A percentile compares a stretch with the other conserved stretches of the same genome.
Conservation (phyloP, 2,329 filamentous ascomycete genomes). For the Colletotrichum tropicicola region DNA sequence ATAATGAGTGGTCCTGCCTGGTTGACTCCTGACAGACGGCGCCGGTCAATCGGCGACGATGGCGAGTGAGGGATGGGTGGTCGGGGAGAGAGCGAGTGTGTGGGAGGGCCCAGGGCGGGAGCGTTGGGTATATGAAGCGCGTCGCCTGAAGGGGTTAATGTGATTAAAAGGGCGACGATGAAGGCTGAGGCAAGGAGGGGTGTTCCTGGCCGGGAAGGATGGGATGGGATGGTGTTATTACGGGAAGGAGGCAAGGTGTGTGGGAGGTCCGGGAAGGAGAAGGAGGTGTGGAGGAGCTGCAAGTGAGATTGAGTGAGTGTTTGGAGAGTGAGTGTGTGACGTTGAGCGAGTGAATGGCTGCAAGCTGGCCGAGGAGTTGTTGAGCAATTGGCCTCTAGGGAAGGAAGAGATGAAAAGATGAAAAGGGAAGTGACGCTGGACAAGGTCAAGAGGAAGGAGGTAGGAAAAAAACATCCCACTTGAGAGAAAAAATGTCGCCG, state of each 20-base stretch:
- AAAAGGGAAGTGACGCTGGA: not conserved
- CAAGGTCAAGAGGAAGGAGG: not conserved
- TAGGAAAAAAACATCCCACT: not conserved
- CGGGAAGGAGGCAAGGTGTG: not conserved
- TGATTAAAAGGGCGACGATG: not conserved
- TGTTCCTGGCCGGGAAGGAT: slow-evolving; percentile 6
- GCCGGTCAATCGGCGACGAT: not conserved
- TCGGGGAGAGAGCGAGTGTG: not conserved
- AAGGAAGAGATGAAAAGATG: not conserved
- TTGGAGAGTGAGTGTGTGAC: not conserved
- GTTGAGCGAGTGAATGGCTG: not conserved
- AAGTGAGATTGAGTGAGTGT: not conserved
- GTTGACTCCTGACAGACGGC: too few relatives aligned
- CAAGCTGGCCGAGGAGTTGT: not conserved
- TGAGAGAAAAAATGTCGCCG: not conserved
- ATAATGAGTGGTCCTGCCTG: not conserved
- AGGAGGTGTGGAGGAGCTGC: not conserved
- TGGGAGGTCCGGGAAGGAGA: not conserved
- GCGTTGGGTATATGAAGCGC: slow-evolving; percentile 18
- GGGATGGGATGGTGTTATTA: slow-evolving; percentile 2
- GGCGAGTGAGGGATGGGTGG: slow-evolving; percentile 3
- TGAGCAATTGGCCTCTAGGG: too few relatives aligned
- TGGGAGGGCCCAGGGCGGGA: not conserved
- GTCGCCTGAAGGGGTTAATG: slow-evolving; percentile 2
- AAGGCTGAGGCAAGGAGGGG: slow-evolving; percentile 7